Base-by-base conservation (phyloP, 208 protist genomes). In the Acanthamoeba sp. region DNA sequence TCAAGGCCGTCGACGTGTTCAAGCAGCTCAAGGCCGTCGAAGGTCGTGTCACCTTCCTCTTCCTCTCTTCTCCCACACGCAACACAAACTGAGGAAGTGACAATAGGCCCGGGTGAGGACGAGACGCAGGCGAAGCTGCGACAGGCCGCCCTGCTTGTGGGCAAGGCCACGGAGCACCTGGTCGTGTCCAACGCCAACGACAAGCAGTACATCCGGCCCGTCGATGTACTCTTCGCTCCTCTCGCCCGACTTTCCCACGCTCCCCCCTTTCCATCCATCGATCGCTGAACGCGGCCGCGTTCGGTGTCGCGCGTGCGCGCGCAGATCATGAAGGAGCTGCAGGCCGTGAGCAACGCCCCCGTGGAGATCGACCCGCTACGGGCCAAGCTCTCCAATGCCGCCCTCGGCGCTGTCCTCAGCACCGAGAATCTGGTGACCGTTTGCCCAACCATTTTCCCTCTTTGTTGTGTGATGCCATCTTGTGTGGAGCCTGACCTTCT, bases 1-100 rank as follows among this genome's bases (percentile, higher is more conserved):
- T 80, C 36, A 80, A 80, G 69, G 69, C 38, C 69, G 69, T 80
- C 16, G 69, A 80, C 38, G 69, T 80, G 0, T 80, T 80, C 38
- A 80, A 80, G 36, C 32, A 80, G 20, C 38, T 80, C 36, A 80
- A 80, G 38, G 69, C 69, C 36, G 69, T 48, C 32, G 69, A 80
- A 6, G 69, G 64, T 73, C n/a, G n/a, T n/a, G n/a, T n/a, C n/a
- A n/a, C n/a, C n/a, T n/a, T 36, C 20, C 10, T 27, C 22, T 69
- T 32, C n/a, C 14, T 6, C 27, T 73, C 14, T 4, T 73, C 34
- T 22, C 7, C 64, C 10, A 20, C n/a, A 10, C 29, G 27, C 29
- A 27, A 69, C 22, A 36, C 7, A 36, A 69, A 69, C n/a, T 62
- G 55, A 12, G 55, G 12, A 62, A 62, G 45, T 50, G 45, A 18